Evolutionary conservation across 2,329 filamentous ascomycete genomes (phyloP), one percentile per base, ranked within the genome.

Genomic region (Elsinoe arachidis): DNA sequence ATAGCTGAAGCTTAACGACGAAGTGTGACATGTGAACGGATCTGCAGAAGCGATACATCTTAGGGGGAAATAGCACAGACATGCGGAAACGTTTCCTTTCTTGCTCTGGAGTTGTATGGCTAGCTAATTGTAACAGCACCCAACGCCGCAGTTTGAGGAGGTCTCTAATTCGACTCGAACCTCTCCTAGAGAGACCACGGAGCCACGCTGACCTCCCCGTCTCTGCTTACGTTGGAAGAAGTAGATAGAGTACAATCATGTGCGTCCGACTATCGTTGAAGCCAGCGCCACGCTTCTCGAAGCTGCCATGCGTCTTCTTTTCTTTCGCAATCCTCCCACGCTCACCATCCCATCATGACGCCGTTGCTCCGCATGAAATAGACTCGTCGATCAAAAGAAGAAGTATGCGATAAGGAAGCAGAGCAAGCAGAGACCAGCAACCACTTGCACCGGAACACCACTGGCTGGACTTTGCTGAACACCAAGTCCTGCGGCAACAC

Each of bases 341-440:
- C 38, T 51, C 33, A 15, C 46, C 11, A 15, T 51, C 12, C 46
- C 46, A 15, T 35, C 49, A 38, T 37, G 15, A 39, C 49, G 49
- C 49, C 49, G 17, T 35, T 19, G 49, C 49, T 53, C 49, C 49
- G 49, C 49, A 44, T 17, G 19, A n/a, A 55, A 55, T 19, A 38
- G 10, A 44, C 9, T 55, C 26, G 21, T 26, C 38, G 59, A 61
- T 79, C 84, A 99, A 74, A 99, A 99, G 78, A 99, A 90, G 73
- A 97, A 83, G 75, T 96, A 99, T 57, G 90, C 93, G 65, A 97
- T 81, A 68, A 99, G 74, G 76, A 99, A 99, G 77, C 89, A 91
- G 62, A 95, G 66, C 66, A 99, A 77, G 70, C 91, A 96, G 43
- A 99, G 76, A 19, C 83, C 77, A 19, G 93, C 92, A 44, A 88